Evolutionary conservation across 2,329 filamentous ascomycete species (phyloP).

Genomic region (Neoscytalidium dimidiatum): DNA sequence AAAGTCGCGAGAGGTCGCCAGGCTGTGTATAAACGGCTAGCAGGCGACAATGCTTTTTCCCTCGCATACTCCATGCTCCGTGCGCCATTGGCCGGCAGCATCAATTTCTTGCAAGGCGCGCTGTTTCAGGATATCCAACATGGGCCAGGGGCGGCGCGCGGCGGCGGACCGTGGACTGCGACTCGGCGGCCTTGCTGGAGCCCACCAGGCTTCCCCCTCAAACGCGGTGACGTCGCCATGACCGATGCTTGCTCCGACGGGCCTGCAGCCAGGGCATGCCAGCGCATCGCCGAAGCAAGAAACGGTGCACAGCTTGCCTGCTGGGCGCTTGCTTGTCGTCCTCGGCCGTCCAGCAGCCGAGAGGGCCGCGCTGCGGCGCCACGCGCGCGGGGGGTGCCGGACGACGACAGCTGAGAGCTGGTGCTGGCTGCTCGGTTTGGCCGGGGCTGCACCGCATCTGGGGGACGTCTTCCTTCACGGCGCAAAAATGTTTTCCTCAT

Average conservation of each 20-base stretch:
- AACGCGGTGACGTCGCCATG: background rate
- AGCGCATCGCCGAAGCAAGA: background rate
- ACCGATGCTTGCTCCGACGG: background rate
- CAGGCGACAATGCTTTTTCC: background rate
- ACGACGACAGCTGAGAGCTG: background rate
- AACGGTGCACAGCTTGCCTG: background rate
- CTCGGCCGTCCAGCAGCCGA: too few relatives aligned
- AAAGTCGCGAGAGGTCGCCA: background rate
- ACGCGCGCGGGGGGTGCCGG: background rate
- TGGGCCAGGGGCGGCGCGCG: background rate
- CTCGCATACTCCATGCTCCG: background rate
- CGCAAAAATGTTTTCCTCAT: too few relatives aligned
- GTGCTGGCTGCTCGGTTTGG: background rate
- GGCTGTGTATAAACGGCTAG: background rate
- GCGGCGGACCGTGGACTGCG: background rate
- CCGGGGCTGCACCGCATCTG: too few relatives aligned
- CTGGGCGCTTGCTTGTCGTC: background rate
- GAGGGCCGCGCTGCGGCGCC: background rate
- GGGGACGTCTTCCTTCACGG: too few relatives aligned
- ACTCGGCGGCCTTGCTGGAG: background rate
- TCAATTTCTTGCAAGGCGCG: constrained; percentile 10
- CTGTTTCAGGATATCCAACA: constrained; percentile 3
- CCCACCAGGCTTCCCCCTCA: background rate
- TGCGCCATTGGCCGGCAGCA: background rate
- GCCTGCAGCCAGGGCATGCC: background rate